Conservation (phyloP, 805 yeast genomes). For the Cyberlindnera mississippiensis region DNA sequence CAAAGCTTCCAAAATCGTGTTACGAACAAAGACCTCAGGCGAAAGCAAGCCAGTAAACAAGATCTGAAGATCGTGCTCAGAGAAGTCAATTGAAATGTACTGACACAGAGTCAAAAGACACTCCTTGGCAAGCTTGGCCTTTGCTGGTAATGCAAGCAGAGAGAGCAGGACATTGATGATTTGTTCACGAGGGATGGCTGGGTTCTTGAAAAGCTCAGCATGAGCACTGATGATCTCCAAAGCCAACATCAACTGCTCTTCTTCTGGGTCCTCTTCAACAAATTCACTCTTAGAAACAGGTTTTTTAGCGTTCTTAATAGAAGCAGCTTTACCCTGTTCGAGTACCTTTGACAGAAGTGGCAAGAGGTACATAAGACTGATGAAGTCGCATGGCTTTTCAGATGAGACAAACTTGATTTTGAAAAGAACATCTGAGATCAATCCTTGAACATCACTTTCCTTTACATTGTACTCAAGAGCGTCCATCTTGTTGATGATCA, state of each 20-base stretch:
- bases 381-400: slow-evolving; percentile 63
- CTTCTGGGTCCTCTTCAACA: slow-evolving; percentile 80
- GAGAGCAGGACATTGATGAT: slow-evolving; percentile 60
- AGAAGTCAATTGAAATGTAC: slow-evolving; percentile 61
- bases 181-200: slow-evolving; percentile 62
- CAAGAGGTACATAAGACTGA: slow-evolving; percentile 65
- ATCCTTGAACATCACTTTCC: slow-evolving; percentile 49
- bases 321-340: slow-evolving; percentile 57
- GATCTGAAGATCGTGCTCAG: slow-evolving; percentile 51
- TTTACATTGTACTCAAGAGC: slow-evolving; percentile 42
- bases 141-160: slow-evolving; percentile 68
- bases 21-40: slow-evolving; percentile 67
- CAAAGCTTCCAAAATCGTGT: slow-evolving; percentile 73
- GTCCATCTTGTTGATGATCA: slow-evolving; percentile 50
- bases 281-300: slow-evolving; percentile 58
- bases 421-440: slow-evolving; percentile 66
- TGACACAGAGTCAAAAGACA: slow-evolving; percentile 76
- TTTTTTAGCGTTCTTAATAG: slow-evolving; percentile 50
- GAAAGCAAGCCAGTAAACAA: slow-evolving; percentile 55
- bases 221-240: slow-evolving; percentile 70
- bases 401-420: slow-evolving; percentile 70
- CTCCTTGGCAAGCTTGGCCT: slow-evolving; percentile 79
- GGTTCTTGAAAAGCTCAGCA: slow-evolving; percentile 63
- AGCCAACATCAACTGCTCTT: slow-evolving; percentile 76
- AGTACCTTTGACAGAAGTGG: slow-evolving; percentile 72